Conservation (phyloP, 768 basidiomycete species). For the Cystofilobasidium bisporidii region DNA sequence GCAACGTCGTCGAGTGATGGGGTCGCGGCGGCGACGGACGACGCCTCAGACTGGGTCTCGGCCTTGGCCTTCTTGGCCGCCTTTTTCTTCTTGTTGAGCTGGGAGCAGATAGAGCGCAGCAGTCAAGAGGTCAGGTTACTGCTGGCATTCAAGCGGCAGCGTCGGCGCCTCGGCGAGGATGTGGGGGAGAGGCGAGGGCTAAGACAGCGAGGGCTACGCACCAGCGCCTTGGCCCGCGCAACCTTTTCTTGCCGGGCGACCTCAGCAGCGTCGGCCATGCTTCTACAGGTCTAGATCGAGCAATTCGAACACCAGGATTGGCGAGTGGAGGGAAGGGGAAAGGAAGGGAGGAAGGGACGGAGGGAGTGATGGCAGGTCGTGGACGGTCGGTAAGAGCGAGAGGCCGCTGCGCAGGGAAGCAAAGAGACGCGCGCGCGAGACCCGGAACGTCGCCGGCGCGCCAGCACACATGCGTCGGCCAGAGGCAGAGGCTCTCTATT, state of each 20-base stretch:
- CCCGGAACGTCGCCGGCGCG: no score
- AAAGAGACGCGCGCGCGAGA: no score
- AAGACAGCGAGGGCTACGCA: slow-evolving; percentile 1
- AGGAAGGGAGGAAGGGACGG: background rate
- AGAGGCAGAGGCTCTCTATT: no score
- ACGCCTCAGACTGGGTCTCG: slow-evolving; percentile 1
- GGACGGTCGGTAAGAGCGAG: no score
- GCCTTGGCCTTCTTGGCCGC: slow-evolving; percentile 16
- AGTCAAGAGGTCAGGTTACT: background rate
- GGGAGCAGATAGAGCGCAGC: background rate
- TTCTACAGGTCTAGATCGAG: background rate
- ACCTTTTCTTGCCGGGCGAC: slow-evolving; percentile 16
- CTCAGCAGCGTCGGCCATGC: slow-evolving; percentile 22
- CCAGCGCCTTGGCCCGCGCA: slow-evolving; percentile 21
- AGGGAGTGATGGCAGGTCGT: no score
- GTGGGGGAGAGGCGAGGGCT: no score
- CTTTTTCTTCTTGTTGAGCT: slow-evolving; percentile 18
- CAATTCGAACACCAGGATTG: background rate
- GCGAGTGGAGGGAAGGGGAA: background rate
- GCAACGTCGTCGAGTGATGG: slow-evolving; percentile 8
- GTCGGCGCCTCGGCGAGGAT: no score
- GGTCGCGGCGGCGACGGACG: background rate
- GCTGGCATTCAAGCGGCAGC: no score
- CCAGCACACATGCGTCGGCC: no score
- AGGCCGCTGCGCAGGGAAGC: no score